Evolutionary conservation across 257 asterid species (phyloP), one percentile per base, ranked within the genome.

Genomic region (Lavandula angustifolia): DNA sequence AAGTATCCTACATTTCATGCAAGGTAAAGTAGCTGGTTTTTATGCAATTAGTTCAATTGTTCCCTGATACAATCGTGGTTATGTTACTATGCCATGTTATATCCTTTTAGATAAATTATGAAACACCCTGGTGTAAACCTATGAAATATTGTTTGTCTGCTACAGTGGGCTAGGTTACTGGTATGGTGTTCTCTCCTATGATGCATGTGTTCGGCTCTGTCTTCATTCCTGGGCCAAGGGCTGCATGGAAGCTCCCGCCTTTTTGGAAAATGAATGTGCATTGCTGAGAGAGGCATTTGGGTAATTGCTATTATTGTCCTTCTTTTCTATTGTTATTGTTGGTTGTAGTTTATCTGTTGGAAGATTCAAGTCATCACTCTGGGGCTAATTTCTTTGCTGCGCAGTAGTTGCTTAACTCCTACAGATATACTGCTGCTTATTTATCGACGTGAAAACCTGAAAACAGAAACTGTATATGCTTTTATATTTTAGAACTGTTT

Each of bases 191-290:
- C 79, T 87, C 59, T 78, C 99, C 49, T 92, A 92, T 48, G 99
- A 92, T 60, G 99, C 99, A 40, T 92, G 99, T 61, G 87, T 85
- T 57, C 83, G 99, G 64, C 84, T 92, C n/a, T 92, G 99, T 68
- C 96, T 92, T 68, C 87, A 85, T 50, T 81, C 96, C 5, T 89
- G 97, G 97, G 89, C 94, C 41, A 82, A 76, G 70, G 87, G 84
- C 58, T 73, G 84, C 78, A 75, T 57, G 76, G 94, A 85, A 82
- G 96, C 96, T 63, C 95, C 94, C 3, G 16, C 70, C 22, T 92
- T 92, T 70, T 63, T 92, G 82, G 95, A 89, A 72, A 89, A 89
- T 70, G 98, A 92, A 77, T 85, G 95, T 73, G 91, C 94, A 12
- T 58, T 80, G 60, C 85, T 92, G 62, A 79, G 97, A 81, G 86